These are phyloP conservation scores for Bremia lactucae DNA, from an alignment of 352 stramenopile genomes.

Conservation along the genomic window DNA sequence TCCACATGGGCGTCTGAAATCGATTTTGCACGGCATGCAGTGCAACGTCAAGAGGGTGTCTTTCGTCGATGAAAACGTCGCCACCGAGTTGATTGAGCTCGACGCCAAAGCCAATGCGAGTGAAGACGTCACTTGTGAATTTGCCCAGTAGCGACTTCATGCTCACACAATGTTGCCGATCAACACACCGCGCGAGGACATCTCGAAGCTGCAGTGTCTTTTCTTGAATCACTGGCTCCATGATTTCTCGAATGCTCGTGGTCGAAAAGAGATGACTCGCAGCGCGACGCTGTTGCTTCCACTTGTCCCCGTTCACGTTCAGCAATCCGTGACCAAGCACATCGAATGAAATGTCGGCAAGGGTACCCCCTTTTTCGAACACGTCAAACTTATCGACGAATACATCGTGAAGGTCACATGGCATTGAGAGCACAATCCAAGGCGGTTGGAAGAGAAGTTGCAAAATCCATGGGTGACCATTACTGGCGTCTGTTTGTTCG, in stretches of 20 bases:
- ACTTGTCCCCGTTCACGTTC: conserved; percentile 26
- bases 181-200: conserved; percentile 11
- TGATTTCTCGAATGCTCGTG: conserved; percentile 14
- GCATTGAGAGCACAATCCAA: conserved; percentile 28
- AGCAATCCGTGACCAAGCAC: conserved; percentile 48
- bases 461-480: conserved; percentile 35
- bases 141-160: conserved; percentile 35
- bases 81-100: conserved; percentile 35
- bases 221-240: conserved; percentile 19
- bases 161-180: conserved; percentile 4
- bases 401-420: conserved; percentile 17
- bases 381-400: conserved; percentile 35
- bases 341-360: conserved; percentile 17
- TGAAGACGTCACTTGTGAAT: conserved; percentile 62
- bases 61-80: conserved; percentile 8
- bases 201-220: conserved; percentile 18
- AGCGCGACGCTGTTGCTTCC: conserved; percentile 39
- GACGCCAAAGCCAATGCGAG: conserved; percentile 59
- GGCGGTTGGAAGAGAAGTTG: conserved; percentile 19
- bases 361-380: conserved; percentile 22
- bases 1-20: conserved; percentile 29
- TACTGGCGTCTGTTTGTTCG: conserved; percentile 24
- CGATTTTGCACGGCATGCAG: conserved; percentile 13
- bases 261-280: conserved; percentile 67
- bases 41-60: conserved; percentile 1